Conservation (phyloP, 2,329 filamentous ascomycete species). For the Verticillium tricorpus region DNA sequence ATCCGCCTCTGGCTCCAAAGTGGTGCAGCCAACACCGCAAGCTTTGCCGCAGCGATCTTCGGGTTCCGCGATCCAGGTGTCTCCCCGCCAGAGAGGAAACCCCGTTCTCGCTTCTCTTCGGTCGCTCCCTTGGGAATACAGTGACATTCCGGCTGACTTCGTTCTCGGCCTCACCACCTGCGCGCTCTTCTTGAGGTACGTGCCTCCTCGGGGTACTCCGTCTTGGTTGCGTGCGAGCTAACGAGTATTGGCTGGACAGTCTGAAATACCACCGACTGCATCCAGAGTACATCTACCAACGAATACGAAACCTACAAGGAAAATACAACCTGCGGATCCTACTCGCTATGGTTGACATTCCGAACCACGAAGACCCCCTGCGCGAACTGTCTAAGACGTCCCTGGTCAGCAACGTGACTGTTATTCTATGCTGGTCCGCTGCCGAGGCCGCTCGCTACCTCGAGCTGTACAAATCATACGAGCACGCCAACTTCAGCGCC, state of each 20-base stretch:
- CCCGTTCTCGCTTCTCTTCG: constrained; percentile 81
- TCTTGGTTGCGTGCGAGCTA: neutral
- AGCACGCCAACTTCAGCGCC: constrained; percentile 73
- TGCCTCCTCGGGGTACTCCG: neutral
- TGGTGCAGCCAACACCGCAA: constrained; percentile 87
- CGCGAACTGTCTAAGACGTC: constrained; percentile 91
- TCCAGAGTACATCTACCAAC: constrained; percentile 95
- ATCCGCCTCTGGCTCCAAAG: constrained; percentile 38
- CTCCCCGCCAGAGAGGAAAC: constrained; percentile 90
- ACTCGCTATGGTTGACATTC: constrained; percentile 89
- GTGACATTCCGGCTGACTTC: constrained; percentile 93
- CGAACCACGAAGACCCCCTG: constrained; percentile 85
- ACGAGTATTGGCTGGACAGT: constrained; percentile 26
- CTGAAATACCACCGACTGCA: constrained; percentile 97
- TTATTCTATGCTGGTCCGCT: constrained; percentile 91
- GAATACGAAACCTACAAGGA: constrained; percentile 78
- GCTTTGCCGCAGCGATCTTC: constrained; percentile 61
- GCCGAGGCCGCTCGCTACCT: constrained; percentile 91
- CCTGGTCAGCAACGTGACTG: constrained; percentile 84
- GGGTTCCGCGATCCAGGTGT: constrained; percentile 81
- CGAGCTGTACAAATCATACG: constrained; percentile 91
- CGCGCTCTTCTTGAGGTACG: constrained; percentile 74
- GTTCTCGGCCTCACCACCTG: constrained; percentile 83
- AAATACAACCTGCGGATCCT: constrained; percentile 85
- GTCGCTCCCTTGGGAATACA: constrained; percentile 90